Base-by-base conservation (phyloP, 129 eudicot genomes). In the Flaveria bidentis region DNA sequence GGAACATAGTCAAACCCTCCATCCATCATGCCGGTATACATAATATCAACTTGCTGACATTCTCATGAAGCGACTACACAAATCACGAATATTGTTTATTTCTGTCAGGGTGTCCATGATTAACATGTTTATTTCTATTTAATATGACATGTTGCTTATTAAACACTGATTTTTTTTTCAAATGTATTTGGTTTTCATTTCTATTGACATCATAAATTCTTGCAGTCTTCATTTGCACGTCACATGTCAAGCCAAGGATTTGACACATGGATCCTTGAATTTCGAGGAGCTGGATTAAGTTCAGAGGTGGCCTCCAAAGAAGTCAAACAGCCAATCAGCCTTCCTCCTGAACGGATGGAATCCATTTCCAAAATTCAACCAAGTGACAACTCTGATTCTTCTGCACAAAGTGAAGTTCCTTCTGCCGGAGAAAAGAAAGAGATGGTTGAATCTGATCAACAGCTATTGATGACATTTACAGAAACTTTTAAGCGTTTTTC, bases 211-310 rank as follows among this genome's bases (percentile, higher is more conserved):
- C 26, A 3, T 68, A 46, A 75, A 61, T 64, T 67, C 80, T 76
- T 81, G 85, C 90, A 90, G 96, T 84, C 90, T 71, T 90, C 96
- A 15, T 90, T 90, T 83, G 96, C 96, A 57, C 90, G 96, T 33
- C 82, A 81, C 78, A 90, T 90, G 92, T 83, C 88, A 30, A 84
- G 87, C 69, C 88, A 90, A 84, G 96, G 96, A 78, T 90, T 87
- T 72, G 96, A 90, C 72, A 90, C 96, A 56, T 90, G 96, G 96
- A 87, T 86, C 82, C 92, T 90, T 47, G 96, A 90, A 78, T 79
- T 90, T 75, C 88, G 96, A 12, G 96, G 96, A 70, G 92, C 96
- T 57, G 96, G 96, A 55, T 90, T 90, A 85, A 90, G 96, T 75
- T 65, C 83, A 62, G 76, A 86, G 60, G 69, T 77, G 33, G 77